These are phyloP conservation scores for Metahyphopichia silvanorum DNA, from an alignment of 805 yeast genomes.

Conservation along the genomic window DNA sequence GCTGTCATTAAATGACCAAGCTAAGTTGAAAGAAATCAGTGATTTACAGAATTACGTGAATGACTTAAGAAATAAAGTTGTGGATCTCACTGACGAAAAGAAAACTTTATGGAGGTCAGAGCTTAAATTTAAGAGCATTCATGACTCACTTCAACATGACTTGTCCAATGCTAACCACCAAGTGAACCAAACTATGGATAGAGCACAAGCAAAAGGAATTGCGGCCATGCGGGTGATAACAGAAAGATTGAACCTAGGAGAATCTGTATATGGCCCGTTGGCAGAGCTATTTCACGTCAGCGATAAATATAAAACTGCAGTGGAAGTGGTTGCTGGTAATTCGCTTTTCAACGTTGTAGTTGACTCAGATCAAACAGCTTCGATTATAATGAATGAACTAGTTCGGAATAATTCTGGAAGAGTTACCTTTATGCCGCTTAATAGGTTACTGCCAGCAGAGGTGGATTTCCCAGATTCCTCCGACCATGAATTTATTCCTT, in stretches of 20 bases:
- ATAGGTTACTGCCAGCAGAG: conserved; percentile 49
- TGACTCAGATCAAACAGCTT: conserved; percentile 81
- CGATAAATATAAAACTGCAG: conserved; percentile 80
- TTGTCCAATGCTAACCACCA: conserved; percentile 54
- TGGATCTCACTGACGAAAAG: conserved; percentile 57
- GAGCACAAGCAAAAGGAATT: conserved; percentile 67
- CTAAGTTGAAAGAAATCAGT: conserved; percentile 3
- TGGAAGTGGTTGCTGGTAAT: conserved; percentile 86
- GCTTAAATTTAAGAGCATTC: conserved; percentile 55
- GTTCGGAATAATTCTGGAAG: conserved; percentile 71
- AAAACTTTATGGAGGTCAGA: conserved; percentile 79
- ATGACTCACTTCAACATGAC: conserved; percentile 54
- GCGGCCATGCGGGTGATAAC: conserved; percentile 65
- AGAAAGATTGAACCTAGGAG: conserved; percentile 52
- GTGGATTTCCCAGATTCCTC: conserved; percentile 55
- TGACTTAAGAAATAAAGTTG: conserved; percentile 41
- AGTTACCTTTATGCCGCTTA: conserved; percentile 88
- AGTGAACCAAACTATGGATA: conserved; percentile 72
- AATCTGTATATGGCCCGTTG: conserved; percentile 74
- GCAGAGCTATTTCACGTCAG: conserved; percentile 81
- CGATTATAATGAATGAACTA: conserved; percentile 72
- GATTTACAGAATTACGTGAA: conserved; percentile 32
- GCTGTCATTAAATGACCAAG: conserved; percentile 7
- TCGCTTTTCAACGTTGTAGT: conserved; percentile 87
- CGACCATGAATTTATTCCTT: conserved; percentile 65